These are phyloP conservation scores for Pichia eremophila DNA, from an alignment of 805 yeast species.

Conservation along the genomic window DNA sequence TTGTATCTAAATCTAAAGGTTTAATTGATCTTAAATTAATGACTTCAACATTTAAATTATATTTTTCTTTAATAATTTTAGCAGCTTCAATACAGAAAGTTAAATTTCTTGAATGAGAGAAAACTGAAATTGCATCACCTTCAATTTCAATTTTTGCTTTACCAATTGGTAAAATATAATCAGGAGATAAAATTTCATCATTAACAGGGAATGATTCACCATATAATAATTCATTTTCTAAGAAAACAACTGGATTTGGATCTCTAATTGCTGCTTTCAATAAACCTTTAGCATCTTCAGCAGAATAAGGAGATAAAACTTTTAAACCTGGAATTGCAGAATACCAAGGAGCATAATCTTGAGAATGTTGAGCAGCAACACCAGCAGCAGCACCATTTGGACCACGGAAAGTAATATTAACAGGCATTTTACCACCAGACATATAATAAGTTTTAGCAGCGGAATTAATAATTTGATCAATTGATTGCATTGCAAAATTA, in stretches of 20 bases:
- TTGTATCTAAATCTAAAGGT: conserved; percentile 87
- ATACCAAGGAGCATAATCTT: conserved; percentile 96
- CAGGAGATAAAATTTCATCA: conserved; percentile 82
- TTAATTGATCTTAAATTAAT: conserved; percentile 93
- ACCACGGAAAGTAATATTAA: conserved; percentile 97
- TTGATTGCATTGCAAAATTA: conserved; percentile 99
- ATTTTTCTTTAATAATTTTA: conserved; percentile 68
- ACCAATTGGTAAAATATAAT: conserved; percentile 87
- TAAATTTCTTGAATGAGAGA: conserved; percentile 89
- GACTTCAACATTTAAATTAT: conserved; percentile 88
- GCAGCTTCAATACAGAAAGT: conserved; percentile 85
- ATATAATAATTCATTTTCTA: conserved; percentile 92
- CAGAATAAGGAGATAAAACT: conserved; percentile 89
- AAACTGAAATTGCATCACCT: conserved; percentile 85
- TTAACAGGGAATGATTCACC: conserved; percentile 85
- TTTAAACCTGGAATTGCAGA: conserved; percentile 97
- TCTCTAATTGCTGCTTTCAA: conserved; percentile 95
- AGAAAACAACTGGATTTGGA: conserved; percentile 93
- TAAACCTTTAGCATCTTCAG: conserved; percentile 94
- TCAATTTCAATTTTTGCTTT: conserved; percentile 91
- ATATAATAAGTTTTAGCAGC: conserved; percentile 98
- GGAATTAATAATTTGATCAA: conserved; percentile 95
- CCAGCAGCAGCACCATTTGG: conserved; percentile 99
- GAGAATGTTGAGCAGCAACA: conserved; percentile 99
- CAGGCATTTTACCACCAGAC: conserved; percentile 98